Evolutionary conservation across 176 grass and related monocot species (phyloP), one percentile per base, ranked within the genome.

Genomic region (Raddia guianensis): DNA sequence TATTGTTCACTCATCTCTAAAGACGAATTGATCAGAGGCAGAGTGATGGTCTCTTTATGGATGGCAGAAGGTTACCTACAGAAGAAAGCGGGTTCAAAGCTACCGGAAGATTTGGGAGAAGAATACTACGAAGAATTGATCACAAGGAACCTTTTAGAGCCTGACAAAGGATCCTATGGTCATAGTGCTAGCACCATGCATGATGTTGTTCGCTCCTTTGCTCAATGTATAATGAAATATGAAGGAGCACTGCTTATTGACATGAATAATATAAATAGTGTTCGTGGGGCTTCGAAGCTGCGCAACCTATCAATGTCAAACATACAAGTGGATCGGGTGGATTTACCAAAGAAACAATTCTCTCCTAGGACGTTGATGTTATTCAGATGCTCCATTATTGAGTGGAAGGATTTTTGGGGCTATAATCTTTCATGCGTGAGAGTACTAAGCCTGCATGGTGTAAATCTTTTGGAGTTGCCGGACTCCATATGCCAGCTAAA

Each of bases 1-100:
- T 80, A 37, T 21, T 84, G 68, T 8, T 80, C 81, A 12, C 72
- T 84, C 19, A 63, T 84, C 8, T 75, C 86, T 32, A 73, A 50
- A 27, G 49, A 51, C 43, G 12, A 69, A 63, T 0, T 13, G 3
- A 69, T 54, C 0, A 56, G 0, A 33, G 0, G 0, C 0, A 3
- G 0, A 3, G 12, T 0, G 3, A 35, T 80, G 2, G 5, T 56
- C 8, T 3, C 20, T 14, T 12, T 80, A 32, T 89, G 81, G 73
- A 63, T 80, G 0, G 76, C 70, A 14, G 52, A 75, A 59, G 76
- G 86, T 9, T 70, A 65, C 4, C 3, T 80, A 32, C 12, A 80
- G 3, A 16, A 40, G 37, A 40, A 40, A 40, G 37, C 70, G 35
- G 70, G 7, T 4, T 44, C 14, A 57, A 48, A 9, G 3, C 0